Base-by-base conservation (phyloP, 148 eudicot species). In the Rhododendron vialii region DNA sequence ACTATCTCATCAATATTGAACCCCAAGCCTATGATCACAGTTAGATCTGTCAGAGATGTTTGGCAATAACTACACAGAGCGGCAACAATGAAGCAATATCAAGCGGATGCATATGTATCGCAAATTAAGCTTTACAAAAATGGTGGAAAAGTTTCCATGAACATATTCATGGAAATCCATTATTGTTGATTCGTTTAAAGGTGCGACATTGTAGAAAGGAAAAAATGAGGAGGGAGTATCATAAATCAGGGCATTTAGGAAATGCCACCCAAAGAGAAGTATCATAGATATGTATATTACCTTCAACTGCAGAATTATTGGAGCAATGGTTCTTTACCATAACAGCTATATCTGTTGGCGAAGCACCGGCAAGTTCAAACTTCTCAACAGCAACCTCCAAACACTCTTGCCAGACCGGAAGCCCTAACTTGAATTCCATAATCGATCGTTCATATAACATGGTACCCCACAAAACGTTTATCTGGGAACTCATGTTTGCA, bases 1-100 rank as follows among this genome's bases (percentile, higher is more conserved):
- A 97, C 92, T 90, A 95, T 93, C 95, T 97, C 99, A 83, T 97
- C 98, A 83, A 97, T 93, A 81, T 95, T 95, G 93, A 97, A 97
- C 38, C 96, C 96, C 85, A 95, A 63, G 26, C 99, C 98, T 95
- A 88, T 35, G 81, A 90, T 14, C 83, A 86, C 86, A 48, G 38
- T 33, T 69, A 55, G 38, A 71, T 14, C 57, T 38, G 24, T 88
- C 77, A 90, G 85, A 78, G 79, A 90, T 5, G 83, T 71, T 67
- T 30, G 51, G 55, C 83, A 69, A 75, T 71, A 28, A 35, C 55
- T 8, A 69, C 9, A 45, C 33, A 50, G 30, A 36, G 28, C 3
- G 11, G 14, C 57, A n/a, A 0, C 82, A 28, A 74, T 80, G 85
- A 8, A 35, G 86, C 33, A 73, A 43, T 28, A 57, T 48, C 18